Evolutionary conservation across 495 filamentous ascomycete genomes (phyloP).

Genomic region (Penicillium tannophilum): DNA sequence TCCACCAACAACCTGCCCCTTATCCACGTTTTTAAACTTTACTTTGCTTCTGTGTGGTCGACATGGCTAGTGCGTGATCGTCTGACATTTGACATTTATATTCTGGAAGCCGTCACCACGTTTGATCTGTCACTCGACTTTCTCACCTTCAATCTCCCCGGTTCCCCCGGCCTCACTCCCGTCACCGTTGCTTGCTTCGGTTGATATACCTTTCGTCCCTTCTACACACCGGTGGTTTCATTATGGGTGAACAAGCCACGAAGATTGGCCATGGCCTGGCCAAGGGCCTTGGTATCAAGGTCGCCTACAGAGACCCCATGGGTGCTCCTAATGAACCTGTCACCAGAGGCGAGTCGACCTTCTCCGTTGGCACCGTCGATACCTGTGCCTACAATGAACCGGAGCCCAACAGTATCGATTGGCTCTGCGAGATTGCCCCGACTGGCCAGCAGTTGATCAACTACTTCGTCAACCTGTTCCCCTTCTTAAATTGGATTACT

Average conservation of each 20-base stretch:
- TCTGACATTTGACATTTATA: slow-evolving; percentile 23
- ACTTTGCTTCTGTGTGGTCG: slow-evolving; percentile 10
- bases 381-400: slow-evolving; percentile 80
- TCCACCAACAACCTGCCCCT: slow-evolving; percentile 9
- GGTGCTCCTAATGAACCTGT: slow-evolving; percentile 49
- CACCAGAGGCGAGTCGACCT: slow-evolving; percentile 74
- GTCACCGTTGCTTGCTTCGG: neutral
- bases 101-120: slow-evolving; percentile 17
- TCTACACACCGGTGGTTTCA: slow-evolving; percentile 5
- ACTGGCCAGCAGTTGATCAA: slow-evolving; percentile 48
- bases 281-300: slow-evolving; percentile 82
- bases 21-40: slow-evolving; percentile 16
- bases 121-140: slow-evolving; percentile 7
- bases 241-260: slow-evolving; percentile 45
- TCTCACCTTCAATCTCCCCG: neutral
- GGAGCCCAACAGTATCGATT: slow-evolving; percentile 75
- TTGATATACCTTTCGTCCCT: slow-evolving; percentile 11
- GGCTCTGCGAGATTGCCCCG: slow-evolving; percentile 65
- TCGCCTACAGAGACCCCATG: slow-evolving; percentile 63
- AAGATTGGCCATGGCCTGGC: slow-evolving; percentile 74
- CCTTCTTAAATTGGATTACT: slow-evolving; percentile 83
- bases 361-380: slow-evolving; percentile 74
- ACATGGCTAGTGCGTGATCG: slow-evolving; percentile 22
- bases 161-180: neutral
- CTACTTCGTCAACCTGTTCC: slow-evolving; percentile 76